Conservation (phyloP, 164 flowering plant species). For the Nymphaea colorata region DNA sequence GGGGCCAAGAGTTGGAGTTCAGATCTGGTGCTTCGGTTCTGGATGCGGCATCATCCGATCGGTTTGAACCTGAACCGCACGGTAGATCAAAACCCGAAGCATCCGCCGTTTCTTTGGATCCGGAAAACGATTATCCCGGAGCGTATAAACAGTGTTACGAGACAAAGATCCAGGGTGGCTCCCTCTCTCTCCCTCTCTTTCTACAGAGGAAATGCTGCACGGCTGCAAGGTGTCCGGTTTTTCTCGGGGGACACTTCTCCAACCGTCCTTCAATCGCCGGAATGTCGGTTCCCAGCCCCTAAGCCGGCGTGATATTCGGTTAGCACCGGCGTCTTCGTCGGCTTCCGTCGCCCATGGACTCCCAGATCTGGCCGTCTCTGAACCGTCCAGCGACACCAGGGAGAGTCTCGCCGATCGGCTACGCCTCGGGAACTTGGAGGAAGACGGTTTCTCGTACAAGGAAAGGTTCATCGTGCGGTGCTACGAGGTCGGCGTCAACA, state of each 20-base stretch:
- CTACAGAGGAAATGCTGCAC: constrained; percentile 3
- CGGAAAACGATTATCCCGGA: too few species aligned
- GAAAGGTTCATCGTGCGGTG: constrained; percentile 80
- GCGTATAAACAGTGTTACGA: too few species aligned
- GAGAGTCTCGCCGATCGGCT: constrained; percentile 31
- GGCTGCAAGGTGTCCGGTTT: constrained; percentile 4
- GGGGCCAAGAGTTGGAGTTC: too few species aligned
- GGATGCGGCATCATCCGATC: too few species aligned
- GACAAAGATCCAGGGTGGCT: too few species aligned
- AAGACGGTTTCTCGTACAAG: constrained; percentile 76
- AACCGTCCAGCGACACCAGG: not conserved
- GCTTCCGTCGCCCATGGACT: not conserved
- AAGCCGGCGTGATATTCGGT: not conserved
- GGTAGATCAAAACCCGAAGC: too few species aligned
- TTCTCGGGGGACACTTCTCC: not conserved
- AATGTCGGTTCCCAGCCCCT: not conserved
- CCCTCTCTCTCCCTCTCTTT: not conserved
- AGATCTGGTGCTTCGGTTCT: too few species aligned
- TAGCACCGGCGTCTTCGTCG: not conserved
- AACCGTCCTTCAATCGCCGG: constrained; percentile 1
- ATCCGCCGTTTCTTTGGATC: too few species aligned
- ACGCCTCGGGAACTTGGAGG: constrained; percentile 58
- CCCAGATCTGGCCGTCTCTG: not conserved
- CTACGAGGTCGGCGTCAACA: constrained; percentile 89
- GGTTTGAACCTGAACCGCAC: too few species aligned